Conservation (phyloP, 106 monocot species). For the Allium fistulosum region DNA sequence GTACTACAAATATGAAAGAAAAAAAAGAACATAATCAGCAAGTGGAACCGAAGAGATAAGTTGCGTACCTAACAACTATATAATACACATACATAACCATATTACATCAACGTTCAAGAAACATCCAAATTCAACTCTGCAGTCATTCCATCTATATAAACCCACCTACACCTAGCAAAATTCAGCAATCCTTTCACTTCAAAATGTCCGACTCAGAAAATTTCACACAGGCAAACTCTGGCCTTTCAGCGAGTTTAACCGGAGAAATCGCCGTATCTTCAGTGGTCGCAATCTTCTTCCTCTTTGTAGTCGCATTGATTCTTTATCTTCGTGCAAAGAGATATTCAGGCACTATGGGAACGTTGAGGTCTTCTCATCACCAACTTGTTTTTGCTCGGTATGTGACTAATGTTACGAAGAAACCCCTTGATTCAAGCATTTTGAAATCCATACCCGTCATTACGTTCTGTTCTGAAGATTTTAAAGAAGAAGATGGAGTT, state of each 20-base stretch:
- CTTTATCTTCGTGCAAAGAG: slow-evolving; percentile 2
- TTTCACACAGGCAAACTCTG: not conserved
- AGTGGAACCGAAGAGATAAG: too few relatives aligned
- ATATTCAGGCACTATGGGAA: not conserved
- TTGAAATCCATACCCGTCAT: slow-evolving; percentile 16
- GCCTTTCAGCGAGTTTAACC: not conserved
- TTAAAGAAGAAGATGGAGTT: not conserved
- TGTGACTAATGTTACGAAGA: too few relatives aligned
- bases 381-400: not conserved
- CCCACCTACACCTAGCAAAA: too few relatives aligned
- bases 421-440: slow-evolving; percentile 1
- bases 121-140: too few relatives aligned
- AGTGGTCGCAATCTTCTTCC: not conserved
- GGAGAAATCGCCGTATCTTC: not conserved
- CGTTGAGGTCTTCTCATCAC: not conserved
- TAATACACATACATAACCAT: too few relatives aligned
- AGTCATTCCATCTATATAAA: too few relatives aligned
- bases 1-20: too few relatives aligned
- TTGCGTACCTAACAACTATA: too few relatives aligned
- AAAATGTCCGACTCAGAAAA: not conserved
- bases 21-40: too few relatives aligned
- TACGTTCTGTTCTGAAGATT: slow-evolving; percentile 13
- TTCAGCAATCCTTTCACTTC: too few relatives aligned
- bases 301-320: not conserved
- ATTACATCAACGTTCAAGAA: too few relatives aligned